Base-by-base conservation (phyloP, 768 basidiomycete genomes). In the Kwoniella europaea region DNA sequence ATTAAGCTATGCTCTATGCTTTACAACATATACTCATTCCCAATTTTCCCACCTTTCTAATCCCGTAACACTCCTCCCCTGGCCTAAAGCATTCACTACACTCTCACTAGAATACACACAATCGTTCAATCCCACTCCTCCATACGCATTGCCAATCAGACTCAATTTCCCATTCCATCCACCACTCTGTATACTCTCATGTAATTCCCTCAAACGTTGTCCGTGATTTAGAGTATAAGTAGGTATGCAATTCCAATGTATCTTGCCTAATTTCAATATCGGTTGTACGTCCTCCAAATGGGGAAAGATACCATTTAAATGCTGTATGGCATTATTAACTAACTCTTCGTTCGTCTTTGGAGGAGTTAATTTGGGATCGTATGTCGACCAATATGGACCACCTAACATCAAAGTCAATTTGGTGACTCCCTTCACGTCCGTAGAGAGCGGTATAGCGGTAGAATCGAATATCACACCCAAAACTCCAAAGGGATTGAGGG, bases 401-500 rank as follows among this genome's bases (percentile, higher is more conserved):
- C 94, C 93, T 24, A 94, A 84, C 93, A 99, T 95, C 55, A 94
- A 87, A 0, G 95, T 94, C 74, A 95, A 79, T 81, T 96, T 97
- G 29, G 90, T 90, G 71, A 90, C 85, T 7, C 71, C 62, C 7
- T 65, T 72, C 15, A 79, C 58, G 9, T 72, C 43, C 59, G 72
- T 63, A 10, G 46, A 53, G 5, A 84, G 86, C 0, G 88, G 85
- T 52, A 94, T 86, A 9, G 91, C 87, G 63, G 89, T 90, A 0
- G 92, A 92, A 82, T 98, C 96, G 84, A 98, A 98, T 12, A 98
- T 90, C 41, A 90, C 90, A 13, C 96, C 96, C 0, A 98, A 87
- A 53, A 84, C 68, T 16, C 84, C 80, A 43, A 81, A 76, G 4
- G 75, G 63, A 42, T 83, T 84, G 20, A 68, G 22, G 0, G 52